Conservation (phyloP, 2,329 filamentous ascomycete genomes). For the Rhinocladiella mackenziei region DNA sequence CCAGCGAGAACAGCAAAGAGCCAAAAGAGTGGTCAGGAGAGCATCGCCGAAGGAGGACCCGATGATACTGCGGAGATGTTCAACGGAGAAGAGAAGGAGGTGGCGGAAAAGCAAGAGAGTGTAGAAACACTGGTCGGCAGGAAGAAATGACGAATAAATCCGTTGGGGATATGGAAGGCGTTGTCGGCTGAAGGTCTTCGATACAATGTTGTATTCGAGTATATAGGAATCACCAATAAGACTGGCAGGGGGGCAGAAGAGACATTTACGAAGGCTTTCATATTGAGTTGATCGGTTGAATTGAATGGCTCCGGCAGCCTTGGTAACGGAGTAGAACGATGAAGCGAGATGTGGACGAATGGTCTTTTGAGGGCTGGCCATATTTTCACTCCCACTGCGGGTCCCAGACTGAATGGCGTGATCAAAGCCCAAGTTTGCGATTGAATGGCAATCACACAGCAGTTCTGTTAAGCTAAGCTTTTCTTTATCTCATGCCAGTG, state of each 20-base stretch:
- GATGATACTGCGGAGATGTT: constrained; percentile 26
- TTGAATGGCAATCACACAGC: no score
- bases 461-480: no score
- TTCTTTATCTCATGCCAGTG: no score
- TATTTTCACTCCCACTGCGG: no score
- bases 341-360: no score
- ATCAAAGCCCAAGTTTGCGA: no score
- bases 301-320: no score
- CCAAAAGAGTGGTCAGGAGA: constrained; percentile 7
- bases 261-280: no score
- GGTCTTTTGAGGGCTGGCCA: no score
- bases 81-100: constrained; percentile 18
- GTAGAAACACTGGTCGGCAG: constrained; percentile 17
- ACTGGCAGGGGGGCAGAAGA: neutral
- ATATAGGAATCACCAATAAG: constrained; percentile 14
- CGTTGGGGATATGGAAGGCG: constrained; percentile 28
- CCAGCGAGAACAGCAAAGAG: constrained; percentile 6
- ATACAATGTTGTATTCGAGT: constrained; percentile 28
- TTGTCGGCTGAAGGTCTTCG: constrained; percentile 29
- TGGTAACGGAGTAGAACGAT: no score
- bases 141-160: constrained; percentile 31
- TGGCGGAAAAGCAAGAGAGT: constrained; percentile 13
- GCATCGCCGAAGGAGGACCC: constrained; percentile 10
- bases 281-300: no score
- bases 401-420: no score